Evolutionary conservation across 495 filamentous ascomycete genomes (phyloP).

Genomic region (Parachaetomium inaequale): DNA sequence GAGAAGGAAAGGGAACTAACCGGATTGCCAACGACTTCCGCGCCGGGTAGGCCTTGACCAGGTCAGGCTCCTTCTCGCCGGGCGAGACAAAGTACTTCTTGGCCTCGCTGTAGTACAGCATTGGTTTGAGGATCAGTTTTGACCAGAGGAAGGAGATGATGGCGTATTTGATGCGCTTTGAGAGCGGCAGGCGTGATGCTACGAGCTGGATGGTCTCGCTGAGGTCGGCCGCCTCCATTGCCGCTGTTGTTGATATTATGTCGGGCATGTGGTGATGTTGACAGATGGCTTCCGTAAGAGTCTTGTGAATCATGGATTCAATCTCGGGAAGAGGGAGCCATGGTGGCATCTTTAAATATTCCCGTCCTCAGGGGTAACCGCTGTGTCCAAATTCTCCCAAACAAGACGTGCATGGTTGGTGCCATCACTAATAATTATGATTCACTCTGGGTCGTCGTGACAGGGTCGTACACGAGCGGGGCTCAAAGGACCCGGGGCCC

Average conservation of each 20-base stretch:
- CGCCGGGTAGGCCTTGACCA: conserved; percentile 23
- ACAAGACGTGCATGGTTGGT: too few species aligned
- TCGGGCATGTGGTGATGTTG: background rate
- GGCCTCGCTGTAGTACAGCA: background rate
- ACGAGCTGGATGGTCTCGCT: background rate
- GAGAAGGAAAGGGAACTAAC: conserved; percentile 6
- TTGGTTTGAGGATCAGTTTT: conserved; percentile 12
- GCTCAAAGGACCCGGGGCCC: too few species aligned
- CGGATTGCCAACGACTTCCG: conserved; percentile 19
- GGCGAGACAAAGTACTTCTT: conserved; percentile 9
- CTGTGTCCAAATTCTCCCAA: too few species aligned
- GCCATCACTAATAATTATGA: background rate
- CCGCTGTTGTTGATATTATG: background rate
- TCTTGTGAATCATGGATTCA: background rate
- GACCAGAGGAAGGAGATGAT: conserved; percentile 12
- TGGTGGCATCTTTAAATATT: background rate
- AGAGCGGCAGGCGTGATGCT: background rate
- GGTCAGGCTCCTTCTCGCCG: conserved; percentile 13
- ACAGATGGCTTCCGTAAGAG: background rate
- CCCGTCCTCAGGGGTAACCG: too few species aligned
- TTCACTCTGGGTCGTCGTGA: background rate
- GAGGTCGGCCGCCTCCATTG: background rate
- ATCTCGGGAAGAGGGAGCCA: background rate
- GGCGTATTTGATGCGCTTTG: conserved; percentile 15
- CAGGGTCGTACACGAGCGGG: too few species aligned